phyloP scores from a whole-genome alignment of 139 green algal species.

The Auxenochlorella pyrenoidosa region DNA sequence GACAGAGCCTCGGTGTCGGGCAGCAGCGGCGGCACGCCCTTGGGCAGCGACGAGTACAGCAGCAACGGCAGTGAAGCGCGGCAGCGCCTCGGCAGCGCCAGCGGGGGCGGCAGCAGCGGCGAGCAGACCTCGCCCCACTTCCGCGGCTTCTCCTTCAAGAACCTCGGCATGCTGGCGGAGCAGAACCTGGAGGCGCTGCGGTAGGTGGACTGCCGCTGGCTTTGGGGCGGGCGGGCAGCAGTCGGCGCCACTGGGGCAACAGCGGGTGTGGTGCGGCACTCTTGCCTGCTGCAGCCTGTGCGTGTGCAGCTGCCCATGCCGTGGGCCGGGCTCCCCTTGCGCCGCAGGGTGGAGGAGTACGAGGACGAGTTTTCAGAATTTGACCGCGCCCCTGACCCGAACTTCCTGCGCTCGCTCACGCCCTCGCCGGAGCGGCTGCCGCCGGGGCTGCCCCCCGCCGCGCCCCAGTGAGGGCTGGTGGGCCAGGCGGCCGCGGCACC shows the following conservation, averaged over 20 bases:
- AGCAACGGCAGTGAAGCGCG: neutral
- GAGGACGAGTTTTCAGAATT: constrained; percentile 42
- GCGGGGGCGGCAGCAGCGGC: neutral
- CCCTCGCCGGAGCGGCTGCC: constrained; percentile 9
- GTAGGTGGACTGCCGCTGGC: neutral
- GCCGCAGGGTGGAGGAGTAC: constrained; percentile 12
- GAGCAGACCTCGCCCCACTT: constrained; percentile 2
- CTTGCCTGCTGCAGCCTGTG: too few species aligned
- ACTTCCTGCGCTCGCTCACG: constrained; percentile 31
- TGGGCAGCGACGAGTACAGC: constrained; percentile 3
- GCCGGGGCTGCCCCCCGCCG: neutral
- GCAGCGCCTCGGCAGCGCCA: neutral
- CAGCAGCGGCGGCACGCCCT: constrained; percentile 19
- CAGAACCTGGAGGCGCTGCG: constrained; percentile 48
- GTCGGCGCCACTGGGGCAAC: too few species aligned
- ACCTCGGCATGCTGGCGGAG: constrained; percentile 48
- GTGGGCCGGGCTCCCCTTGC: too few species aligned
- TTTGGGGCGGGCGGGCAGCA: too few species aligned
- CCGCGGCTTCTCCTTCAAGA: constrained; percentile 40
- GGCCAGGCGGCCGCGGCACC: too few species aligned
- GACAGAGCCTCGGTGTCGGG: constrained; percentile 12
- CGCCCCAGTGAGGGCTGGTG: neutral
- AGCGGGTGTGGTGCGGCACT: too few species aligned
- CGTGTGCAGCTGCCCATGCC: neutral
- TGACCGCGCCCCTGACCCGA: constrained; percentile 34